Evolutionary conservation across 208 protist genomes (phyloP), one percentile per base, ranked within the genome.

Genomic region (Borovskyia barvae): DNA sequence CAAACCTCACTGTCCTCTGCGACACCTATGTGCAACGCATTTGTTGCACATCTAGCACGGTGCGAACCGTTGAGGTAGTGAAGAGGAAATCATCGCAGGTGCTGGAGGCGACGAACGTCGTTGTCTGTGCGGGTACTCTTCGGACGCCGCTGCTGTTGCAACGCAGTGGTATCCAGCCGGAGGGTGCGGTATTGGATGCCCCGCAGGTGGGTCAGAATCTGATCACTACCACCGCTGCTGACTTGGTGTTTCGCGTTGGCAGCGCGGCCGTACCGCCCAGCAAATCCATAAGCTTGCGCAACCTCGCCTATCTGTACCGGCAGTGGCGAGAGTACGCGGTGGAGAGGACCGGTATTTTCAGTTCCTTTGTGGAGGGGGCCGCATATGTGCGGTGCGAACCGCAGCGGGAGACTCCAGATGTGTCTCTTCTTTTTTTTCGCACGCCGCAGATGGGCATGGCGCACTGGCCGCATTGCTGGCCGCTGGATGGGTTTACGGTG

Each of bases 251-350:
- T 46, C 61, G 71, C 39, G 48, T 80, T 19, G 30, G 50, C 17
- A 62, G 53, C 48, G 25, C 53, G 7, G 24, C 37, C 5, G 69
- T 56, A 14, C 43, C 84, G 14, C 40, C 24, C 51, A 92, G 81
- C 56, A 93, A 85, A 54, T 82, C 82, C n/a, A 28, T 90, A 25
- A 85, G 76, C 67, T 67, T 54, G 68, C 56, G 68, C 49, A 90
- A 87, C 60, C 46, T 53, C 4, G n/a, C 40, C 26, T 85, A 90
- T 56, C 19, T 93, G 43, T 67, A 41, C 33, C 52, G 37, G 29
- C 78, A 90, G 60, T 90, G 82, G 83, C 59, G 72, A 17, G 86
- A 93, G 66, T 90, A 87, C 71, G 62, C 28, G n/a, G 80, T 86
- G 68, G 75, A 85, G 17, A 50, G 66, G 36, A 75, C 61, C 4